Percentiles rank a stretch among this genome's conserved stretches.
Evolutionary conservation across 2,329 filamentous ascomycete genomes (phyloP).

Genomic region (Colletotrichum liaoningense): DNA sequence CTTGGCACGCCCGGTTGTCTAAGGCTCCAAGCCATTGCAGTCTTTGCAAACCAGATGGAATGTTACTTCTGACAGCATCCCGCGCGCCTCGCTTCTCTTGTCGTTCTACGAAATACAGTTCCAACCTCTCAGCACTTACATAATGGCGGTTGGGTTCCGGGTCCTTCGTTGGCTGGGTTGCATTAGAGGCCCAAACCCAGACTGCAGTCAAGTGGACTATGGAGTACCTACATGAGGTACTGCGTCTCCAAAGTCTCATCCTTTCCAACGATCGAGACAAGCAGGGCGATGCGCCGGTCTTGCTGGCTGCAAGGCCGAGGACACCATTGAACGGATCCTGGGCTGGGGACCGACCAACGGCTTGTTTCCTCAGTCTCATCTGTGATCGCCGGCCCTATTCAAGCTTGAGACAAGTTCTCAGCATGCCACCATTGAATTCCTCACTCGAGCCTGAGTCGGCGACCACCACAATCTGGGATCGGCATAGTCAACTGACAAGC

Average conservation of each 20-base stretch:
- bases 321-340: background rate
- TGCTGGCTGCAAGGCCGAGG: background rate
- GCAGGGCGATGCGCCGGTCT: background rate
- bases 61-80: background rate
- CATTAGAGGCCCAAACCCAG: background rate
- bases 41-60: background rate
- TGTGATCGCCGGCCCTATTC: background rate
- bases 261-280: background rate
- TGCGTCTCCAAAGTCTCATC: background rate
- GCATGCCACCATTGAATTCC: background rate
- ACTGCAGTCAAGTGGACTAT: background rate
- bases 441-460: background rate
- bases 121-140: background rate
- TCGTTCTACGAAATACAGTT: background rate
- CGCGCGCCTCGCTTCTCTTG: background rate
- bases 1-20: slow-evolving; percentile 2
- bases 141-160: background rate
- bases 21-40: background rate
- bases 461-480: background rate
- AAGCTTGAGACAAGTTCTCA: background rate
- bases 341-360: background rate
- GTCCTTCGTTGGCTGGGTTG: background rate
- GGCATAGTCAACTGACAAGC: slow-evolving; percentile 12
- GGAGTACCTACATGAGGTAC: background rate
- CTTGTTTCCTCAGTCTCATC: background rate